Percentiles rank a stretch among this genome's conserved stretches.
Evolutionary conservation across 257 asterid species (phyloP).

Genomic region (Asclepias syriaca): DNA sequence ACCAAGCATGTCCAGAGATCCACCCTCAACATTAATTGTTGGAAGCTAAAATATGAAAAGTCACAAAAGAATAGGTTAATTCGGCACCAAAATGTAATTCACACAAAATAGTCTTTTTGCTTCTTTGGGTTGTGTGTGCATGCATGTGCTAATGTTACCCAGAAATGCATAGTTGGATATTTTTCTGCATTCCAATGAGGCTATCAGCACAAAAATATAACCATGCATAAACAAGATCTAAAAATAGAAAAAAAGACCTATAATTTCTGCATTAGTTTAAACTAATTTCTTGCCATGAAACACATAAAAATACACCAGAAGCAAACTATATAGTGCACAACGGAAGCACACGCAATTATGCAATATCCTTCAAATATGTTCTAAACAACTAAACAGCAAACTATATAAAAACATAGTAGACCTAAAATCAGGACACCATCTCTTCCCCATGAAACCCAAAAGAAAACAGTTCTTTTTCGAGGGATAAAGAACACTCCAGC

Average conservation of each 20-base stretch:
- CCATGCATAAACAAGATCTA: not conserved
- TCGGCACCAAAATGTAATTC: not conserved
- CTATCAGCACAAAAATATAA: not conserved
- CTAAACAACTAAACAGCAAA: not conserved
- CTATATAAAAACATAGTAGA: not conserved
- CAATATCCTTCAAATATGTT: not conserved
- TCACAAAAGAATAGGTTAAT: not conserved
- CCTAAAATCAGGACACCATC: not conserved
- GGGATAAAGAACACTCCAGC: not conserved
- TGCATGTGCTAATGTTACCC: not conserved
- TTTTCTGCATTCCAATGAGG: not conserved
- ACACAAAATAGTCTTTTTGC: not conserved
- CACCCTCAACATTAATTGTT: constrained; percentile 54
- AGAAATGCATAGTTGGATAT: not conserved
- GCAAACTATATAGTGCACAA: not conserved
- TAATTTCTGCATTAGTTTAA: not conserved
- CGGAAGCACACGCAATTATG: not conserved
- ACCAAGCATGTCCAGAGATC: constrained; percentile 43
- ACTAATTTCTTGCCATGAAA: not conserved
- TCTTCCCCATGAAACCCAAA: not conserved
- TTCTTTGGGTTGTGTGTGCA: not conserved
- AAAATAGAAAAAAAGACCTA: not conserved
- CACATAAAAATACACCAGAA: not conserved
- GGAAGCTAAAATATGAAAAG: constrained; percentile 31
- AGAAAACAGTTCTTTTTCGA: not conserved